Base-by-base conservation (phyloP, 2,329 filamentous ascomycete species). In the Drechslera avenae region DNA sequence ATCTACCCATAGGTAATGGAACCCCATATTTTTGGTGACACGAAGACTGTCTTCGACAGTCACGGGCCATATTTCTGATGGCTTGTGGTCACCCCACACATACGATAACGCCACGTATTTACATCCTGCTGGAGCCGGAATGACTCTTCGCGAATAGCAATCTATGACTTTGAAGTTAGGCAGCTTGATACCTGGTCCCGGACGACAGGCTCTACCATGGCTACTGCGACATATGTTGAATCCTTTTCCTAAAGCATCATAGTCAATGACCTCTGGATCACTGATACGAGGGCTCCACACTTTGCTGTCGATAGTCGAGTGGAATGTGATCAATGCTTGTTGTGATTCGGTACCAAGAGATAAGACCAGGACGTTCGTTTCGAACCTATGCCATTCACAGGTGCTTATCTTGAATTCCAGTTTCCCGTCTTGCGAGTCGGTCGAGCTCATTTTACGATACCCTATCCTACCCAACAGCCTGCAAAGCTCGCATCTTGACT, bases 51-150 rank as follows among this genome's bases (percentile, higher is more conserved):
- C 45, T 10, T 28, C 21, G 13, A 46, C 23, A 4, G 44, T 46
- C n/a, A 8, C 18, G 7, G 31, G 14, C n/a, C 19, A 34, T 16
- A 12, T 34, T 37, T 31, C 26, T 5, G 9, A 18, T 16, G 3
- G 28, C 33, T n/a, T 46, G 30, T 36, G 17, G 28, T 3, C 1
- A 4, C 49, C 53, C 53, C 53, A 56, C 5, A 56, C 44, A 39
- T 56, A 56, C 12, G 46, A 52, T 10, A 56, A 23, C 3, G 53
- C 45, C 5, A 30, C 53, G 46, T 52, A 56, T 18, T 16, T 14
- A 39, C 43, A 46, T 10, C 7, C 33, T 12, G 12, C 9, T 16
- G 43, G 43, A 3, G 33, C 33, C 14, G n/a, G 10, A 12, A 39
- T 26, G n/a, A 37, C 14, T 13, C 6, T 30, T 7, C 33, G 10